phyloP scores from a whole-genome alignment of 306 rosid species.

The Purshia tridentata region DNA sequence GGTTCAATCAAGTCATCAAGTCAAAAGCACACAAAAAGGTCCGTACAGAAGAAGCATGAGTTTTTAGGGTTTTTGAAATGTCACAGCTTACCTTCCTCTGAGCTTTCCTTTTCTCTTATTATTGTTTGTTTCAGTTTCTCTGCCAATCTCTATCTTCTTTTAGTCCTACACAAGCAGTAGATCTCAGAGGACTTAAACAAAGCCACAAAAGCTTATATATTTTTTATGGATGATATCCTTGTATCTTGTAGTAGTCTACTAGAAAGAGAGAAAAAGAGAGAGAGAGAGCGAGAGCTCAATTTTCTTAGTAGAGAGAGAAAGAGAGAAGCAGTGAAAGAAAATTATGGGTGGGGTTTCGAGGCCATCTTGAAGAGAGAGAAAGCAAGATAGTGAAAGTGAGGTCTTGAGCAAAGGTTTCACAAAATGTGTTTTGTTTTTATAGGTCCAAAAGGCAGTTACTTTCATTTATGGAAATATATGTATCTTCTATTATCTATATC shows the following conservation, averaged over 20 bases:
- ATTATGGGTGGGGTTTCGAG: constrained; percentile 29
- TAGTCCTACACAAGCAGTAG: constrained; percentile 35
- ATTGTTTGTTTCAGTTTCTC: constrained; percentile 15
- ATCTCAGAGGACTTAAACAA: constrained; percentile 44
- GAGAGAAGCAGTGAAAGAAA: constrained; percentile 13
- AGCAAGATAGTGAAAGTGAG: constrained; percentile 22
- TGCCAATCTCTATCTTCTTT: constrained; percentile 37
- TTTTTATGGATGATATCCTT: not conserved
- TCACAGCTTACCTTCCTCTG: constrained; percentile 20
- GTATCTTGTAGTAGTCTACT: constrained; percentile 4
- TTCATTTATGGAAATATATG: constrained; percentile 3
- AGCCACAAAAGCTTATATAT: constrained; percentile 19
- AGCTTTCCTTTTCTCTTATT: constrained; percentile 12
- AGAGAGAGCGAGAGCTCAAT: constrained; percentile 15
- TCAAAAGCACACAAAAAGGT: constrained; percentile 13
- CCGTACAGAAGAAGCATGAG: not conserved
- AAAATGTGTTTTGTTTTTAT: not conserved
- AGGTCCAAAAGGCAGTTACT: constrained; percentile 26
- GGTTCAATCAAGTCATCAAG: constrained; percentile 11
- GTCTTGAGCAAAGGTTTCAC: constrained; percentile 30
- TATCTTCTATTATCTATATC: not conserved
- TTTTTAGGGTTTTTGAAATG: constrained; percentile 45
- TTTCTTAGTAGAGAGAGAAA: constrained; percentile 13
- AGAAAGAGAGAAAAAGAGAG: constrained; percentile 16
- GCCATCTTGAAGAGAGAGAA: constrained; percentile 52